Evolutionary conservation across 1,139 yeast genomes (phyloP), one percentile per base, ranked within the genome.

Genomic region (Blastobotrys apis): DNA sequence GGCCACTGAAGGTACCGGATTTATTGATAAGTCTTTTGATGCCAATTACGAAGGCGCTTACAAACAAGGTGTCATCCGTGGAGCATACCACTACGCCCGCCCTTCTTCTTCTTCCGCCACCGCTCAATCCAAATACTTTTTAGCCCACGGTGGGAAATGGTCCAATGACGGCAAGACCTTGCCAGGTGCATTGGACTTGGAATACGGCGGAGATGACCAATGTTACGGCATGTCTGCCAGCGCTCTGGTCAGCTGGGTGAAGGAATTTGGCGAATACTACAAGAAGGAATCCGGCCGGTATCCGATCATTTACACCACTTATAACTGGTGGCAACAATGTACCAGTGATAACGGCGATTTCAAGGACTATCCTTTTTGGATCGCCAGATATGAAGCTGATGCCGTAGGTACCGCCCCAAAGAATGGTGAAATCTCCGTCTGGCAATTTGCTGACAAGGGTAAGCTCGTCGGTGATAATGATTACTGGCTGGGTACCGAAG

Each of bases 171-270:
- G 44, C n/a, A 32, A 32, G 35, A 44, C 47, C 12, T 25, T 44
- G 26, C 47, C 47, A 12, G 47, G 47, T 31, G 47, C 47, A 16
- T 12, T 44, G 8, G 44, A 44, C 17, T 15, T 44, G 37, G 44
- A 39, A 15, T 37, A 31, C 26, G 32, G 31, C 23, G 27, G 33
- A 22, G 40, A 41, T 19, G 38, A 16, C 5, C 26, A 26, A 5
- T 44, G 47, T 33, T 39, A 33, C 16, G 47, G 39, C 8, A 8
- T 33, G 21, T 37, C 41, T 3, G 29, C 26, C 21, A 13, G 32
- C 3, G 27, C 20, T 2, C 40, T 41, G 41, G 44, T 32, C 4
- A 30, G 17, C 16, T 44, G 39, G 39, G 27, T 44, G 21, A 20
- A 29, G 9, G 43, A 44, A 17, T 44, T 44, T 33, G 43, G 44